Evolutionary conservation across 2,329 filamentous ascomycete species (phyloP), one percentile per base, ranked within the genome.

Genomic region (Endoconidiophora laricicola): DNA sequence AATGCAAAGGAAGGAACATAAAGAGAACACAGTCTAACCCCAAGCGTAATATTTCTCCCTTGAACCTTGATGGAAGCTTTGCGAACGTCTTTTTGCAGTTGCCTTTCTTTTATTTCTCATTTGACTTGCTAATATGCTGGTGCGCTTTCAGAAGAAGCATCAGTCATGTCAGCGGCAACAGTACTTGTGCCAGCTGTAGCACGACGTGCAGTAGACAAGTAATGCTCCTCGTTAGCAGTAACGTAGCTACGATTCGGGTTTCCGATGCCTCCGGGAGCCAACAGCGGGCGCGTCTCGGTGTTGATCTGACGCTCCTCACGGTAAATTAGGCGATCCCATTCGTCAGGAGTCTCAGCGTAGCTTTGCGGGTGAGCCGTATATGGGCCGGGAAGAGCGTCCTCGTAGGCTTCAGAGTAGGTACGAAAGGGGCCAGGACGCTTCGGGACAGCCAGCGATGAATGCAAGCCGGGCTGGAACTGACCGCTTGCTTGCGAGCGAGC

Each of bases 321-420:
- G 53, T 72, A 70, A 53, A 68, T 60, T 37, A 73, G 69, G 36
- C 69, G 64, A 46, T 71, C 68, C 54, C 73, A 61, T 52, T 74
- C 69, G 51, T 73, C 70, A 36, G 71, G 69, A 2, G 67, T 72
- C 46, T 69, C 66, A 29, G 70, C 70, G 48, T 74, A 73, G 52
- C 65, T 65, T 57, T 74, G 69, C 2, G 71, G 70, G 48, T 74
- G 71, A 1, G 68, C 69, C 1, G 69, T 71, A 55, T 72, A 72
- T 0, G 69, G 69, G 4, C 70, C 69, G 2, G 71, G 70, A 6
- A 70, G 63, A 9, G 68, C 67, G 33, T 71, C 69, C 55, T 74
- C 71, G 62, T 70, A 69, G 44, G 70, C 69, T 52, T 73, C 66
- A 2, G 69, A 71, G 56, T 71, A 66, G 6, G 68, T 70, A 10